phyloP scores from a whole-genome alignment of 2,329 filamentous ascomycete species.

The Colletotrichum sojae region DNA sequence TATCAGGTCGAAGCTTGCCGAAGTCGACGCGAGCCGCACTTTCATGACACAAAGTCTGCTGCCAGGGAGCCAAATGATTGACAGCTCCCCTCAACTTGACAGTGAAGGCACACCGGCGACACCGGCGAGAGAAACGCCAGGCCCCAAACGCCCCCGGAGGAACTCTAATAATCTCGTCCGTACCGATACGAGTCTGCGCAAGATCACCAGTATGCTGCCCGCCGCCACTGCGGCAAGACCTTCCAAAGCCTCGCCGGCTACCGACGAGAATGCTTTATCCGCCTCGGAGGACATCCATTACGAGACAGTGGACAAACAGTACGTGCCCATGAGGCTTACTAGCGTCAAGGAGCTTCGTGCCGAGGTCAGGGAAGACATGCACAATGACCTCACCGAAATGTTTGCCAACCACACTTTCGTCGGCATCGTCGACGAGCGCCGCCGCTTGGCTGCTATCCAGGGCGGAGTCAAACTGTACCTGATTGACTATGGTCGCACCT shows the following conservation, averaged over 20 bases:
- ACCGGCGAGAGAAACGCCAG: conserved; percentile 50
- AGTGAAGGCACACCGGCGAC: conserved; percentile 46
- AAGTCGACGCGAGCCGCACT: conserved; percentile 92
- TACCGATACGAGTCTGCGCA: conserved; percentile 89
- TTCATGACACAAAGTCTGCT: conserved; percentile 95
- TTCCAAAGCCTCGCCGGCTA: conserved; percentile 19
- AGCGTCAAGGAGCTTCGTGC: conserved; percentile 89
- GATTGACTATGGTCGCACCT: conserved; percentile 90
- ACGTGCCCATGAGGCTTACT: conserved; percentile 79
- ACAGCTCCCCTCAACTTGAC: conserved; percentile 43
- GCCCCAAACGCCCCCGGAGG: conserved; percentile 56
- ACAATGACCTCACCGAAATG: conserved; percentile 88
- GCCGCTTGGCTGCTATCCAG: conserved; percentile 93
- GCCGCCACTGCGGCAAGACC: conserved; percentile 57
- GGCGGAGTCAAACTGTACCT: conserved; percentile 92
- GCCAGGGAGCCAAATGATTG: conserved; percentile 69
- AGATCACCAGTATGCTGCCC: conserved; percentile 97
- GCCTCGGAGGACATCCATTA: conserved; percentile 74
- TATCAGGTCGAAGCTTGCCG: conserved; percentile 82
- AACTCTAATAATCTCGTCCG: conserved; percentile 84
- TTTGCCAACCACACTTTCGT: conserved; percentile 93
- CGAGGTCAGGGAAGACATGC: conserved; percentile 84
- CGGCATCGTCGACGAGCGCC: conserved; percentile 88
- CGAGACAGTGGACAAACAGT: conserved; percentile 78
- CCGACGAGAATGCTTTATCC: conserved; percentile 54